Evolutionary conservation across 192 early-diverging fungal genomes (phyloP).

Genomic region (Coemansia sp.): DNA sequence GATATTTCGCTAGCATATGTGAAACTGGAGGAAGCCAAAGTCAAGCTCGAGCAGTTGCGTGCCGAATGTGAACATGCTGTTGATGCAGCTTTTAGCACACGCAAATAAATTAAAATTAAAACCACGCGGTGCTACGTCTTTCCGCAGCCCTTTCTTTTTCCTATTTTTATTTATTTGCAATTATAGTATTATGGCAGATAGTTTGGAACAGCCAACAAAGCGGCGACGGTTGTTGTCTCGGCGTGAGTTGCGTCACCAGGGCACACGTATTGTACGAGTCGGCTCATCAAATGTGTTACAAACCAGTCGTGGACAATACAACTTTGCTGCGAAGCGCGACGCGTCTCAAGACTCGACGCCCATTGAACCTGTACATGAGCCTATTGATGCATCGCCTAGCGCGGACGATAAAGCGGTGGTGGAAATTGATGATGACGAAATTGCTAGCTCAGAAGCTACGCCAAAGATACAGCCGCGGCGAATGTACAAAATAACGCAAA

Average conservation of each 20-base stretch:
- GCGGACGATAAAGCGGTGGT: neutral
- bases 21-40: slow-evolving; percentile 43
- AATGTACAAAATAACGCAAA: slow-evolving; percentile 19
- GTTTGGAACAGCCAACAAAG: slow-evolving; percentile 1
- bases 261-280: slow-evolving; percentile 35
- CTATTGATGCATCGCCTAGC: neutral
- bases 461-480: neutral
- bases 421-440: neutral
- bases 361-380: neutral
- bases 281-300: slow-evolving; percentile 34
- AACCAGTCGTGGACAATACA: slow-evolving; percentile 23
- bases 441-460: neutral
- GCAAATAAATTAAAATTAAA: no score
- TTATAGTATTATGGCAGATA: neutral
- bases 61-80: slow-evolving; percentile 36
- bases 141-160: slow-evolving; percentile 3
- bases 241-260: slow-evolving; percentile 34
- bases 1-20: slow-evolving; percentile 41
- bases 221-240: slow-evolving; percentile 35
- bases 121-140: no score
- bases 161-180: neutral
- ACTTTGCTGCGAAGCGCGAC: slow-evolving; percentile 9
- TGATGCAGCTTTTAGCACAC: slow-evolving; percentile 26
- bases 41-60: slow-evolving; percentile 31
- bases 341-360: neutral